Percentiles rank a stretch among this genome's conserved stretches.
Conservation (phyloP, 108 stramenopile genomes). For the Chaetoceros tenuissimus region DNA sequence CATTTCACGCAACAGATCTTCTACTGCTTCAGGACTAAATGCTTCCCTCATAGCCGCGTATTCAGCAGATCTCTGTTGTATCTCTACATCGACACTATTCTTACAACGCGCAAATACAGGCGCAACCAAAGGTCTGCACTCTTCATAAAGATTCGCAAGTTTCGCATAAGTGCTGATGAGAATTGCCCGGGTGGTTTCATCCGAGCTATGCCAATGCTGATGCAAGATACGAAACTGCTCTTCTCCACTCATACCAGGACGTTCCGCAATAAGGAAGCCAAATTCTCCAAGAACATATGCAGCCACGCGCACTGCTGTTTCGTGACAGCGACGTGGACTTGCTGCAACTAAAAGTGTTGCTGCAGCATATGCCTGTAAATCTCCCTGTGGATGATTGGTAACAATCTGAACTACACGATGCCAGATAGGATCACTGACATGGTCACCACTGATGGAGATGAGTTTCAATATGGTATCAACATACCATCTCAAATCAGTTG, state of each 20-base stretch:
- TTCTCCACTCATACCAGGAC: conserved; percentile 85
- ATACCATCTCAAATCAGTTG: conserved; percentile 93
- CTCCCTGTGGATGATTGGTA: conserved; percentile 92
- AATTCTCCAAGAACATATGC: conserved; percentile 97
- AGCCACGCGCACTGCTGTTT: conserved; percentile 85
- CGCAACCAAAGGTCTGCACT: conserved; percentile 81
- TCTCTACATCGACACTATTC: conserved; percentile 83
- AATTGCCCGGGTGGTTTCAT: conserved; percentile 66
- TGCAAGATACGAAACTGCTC: conserved; percentile 92
- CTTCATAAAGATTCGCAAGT: conserved; percentile 90
- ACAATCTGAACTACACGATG: conserved; percentile 97
- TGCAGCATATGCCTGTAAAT: conserved; percentile 92
- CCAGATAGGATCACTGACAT: conserved; percentile 96
- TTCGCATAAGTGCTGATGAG: conserved; percentile 93
- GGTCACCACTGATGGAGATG: conserved; percentile 90
- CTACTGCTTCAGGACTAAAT: conserved; percentile 76
- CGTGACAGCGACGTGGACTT: conserved; percentile 81
- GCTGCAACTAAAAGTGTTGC: conserved; percentile 79
- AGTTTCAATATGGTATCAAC: conserved; percentile 95
- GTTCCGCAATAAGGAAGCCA: conserved; percentile 92
- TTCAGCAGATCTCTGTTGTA: conserved; percentile 89
- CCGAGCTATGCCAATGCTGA: conserved; percentile 86
- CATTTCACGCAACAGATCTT: conserved; percentile 90
- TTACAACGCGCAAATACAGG: conserved; percentile 81
- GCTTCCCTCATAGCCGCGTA: conserved; percentile 83